phyloP scores from a whole-genome alignment of 805 yeast species.

The Saturnispora kantuleensis region DNA sequence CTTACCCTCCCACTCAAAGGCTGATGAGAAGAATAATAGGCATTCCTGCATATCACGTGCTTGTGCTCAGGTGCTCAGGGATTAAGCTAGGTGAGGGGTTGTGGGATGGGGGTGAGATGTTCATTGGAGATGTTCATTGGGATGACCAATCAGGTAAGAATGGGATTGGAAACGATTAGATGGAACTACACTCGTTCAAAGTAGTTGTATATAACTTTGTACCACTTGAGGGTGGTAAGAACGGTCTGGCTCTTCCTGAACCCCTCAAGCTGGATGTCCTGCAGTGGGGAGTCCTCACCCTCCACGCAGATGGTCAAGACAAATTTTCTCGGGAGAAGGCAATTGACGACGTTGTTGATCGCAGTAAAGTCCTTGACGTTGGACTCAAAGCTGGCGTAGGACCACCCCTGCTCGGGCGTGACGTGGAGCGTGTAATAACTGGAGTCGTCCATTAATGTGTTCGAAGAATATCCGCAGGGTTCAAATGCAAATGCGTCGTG shows the following conservation, averaged over 20 bases:
- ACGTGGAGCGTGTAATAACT: constrained; percentile 76
- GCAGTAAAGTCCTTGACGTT: constrained; percentile 29
- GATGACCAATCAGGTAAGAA: no score
- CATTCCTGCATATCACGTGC: no score
- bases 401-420: constrained; percentile 91
- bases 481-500: constrained; percentile 86
- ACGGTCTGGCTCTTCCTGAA: not conserved
- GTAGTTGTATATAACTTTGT: constrained; percentile 10
- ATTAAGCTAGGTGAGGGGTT: no score
- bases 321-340: constrained; percentile 70
- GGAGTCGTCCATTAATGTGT: constrained; percentile 55
- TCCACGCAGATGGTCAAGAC: constrained; percentile 21
- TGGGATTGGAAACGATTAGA: no score
- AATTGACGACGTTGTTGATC: constrained; percentile 45
- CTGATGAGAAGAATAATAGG: no score
- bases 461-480: constrained; percentile 94
- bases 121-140: no score
- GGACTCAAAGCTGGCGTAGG: constrained; percentile 93
- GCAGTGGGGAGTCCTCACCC: not conserved
- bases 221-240: not conserved
- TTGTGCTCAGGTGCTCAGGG: no score
- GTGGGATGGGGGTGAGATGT: no score
- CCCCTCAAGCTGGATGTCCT: not conserved
- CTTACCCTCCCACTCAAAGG: no score
- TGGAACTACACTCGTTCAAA: constrained; percentile 6